Base-by-base conservation (phyloP, 2,329 filamentous ascomycete species). In the Penicillium italicum region DNA sequence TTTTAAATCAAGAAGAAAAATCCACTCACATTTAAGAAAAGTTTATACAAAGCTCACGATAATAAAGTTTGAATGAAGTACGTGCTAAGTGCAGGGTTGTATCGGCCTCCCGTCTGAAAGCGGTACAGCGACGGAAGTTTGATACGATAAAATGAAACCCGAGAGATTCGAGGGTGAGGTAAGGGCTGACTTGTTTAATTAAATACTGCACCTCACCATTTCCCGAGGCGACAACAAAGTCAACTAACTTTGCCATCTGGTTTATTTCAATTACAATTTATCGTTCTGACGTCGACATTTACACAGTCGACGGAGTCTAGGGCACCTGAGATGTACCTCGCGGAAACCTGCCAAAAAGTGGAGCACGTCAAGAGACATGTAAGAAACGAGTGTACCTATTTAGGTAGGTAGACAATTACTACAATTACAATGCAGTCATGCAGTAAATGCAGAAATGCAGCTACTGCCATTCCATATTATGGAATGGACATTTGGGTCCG, bases 171-270 rank as follows among this genome's bases (percentile, higher is more conserved):
- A 54, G 52, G 52, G 51, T 10, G 44, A 54, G 45, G 52, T 26
- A 54, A 54, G 52, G 52, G 52, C 31, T 26, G 33, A 52, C 24
- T 46, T 45, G 50, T 52, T 50, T 54, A 50, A 54, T 54, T 54
- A 54, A 54, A 54, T 49, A 36, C 38, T 43, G 45, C 43, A 51
- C 18, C 40, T 51, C 49, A 31, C 34, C 11, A 47, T 41, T 48
- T 53, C 20, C 26, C 33, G 38, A 26, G n/a, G 31, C 33, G 10
- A 48, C 10, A 26, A 26, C 36, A 24, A 33, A 31, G 6, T 20
- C 1, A 28, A 20, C 11, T 14, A 40, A 20, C 9, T 52, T 40
- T 31, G 6, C 18, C 33, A 47, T 18, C 37, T 42, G 12, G 3
- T 30, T 33, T 12, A 36, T 28, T 26, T 28, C 28, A 34, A 53